Conservation (phyloP, 2,329 filamentous ascomycete genomes). For the Aspergillus piperis region DNA sequence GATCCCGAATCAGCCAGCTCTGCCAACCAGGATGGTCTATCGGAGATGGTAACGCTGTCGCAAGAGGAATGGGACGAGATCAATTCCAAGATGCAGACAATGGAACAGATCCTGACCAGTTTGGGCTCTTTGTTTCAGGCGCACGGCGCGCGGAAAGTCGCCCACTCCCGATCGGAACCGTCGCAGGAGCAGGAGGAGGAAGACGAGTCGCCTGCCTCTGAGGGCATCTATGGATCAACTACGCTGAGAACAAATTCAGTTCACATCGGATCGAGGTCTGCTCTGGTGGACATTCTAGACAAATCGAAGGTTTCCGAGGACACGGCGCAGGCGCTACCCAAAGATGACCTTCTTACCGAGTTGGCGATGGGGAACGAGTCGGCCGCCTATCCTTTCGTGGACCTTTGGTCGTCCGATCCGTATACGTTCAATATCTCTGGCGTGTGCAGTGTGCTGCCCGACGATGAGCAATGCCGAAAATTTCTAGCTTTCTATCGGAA, state of each 20-base stretch:
- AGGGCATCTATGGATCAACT: conserved; percentile 34
- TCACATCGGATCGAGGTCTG: conserved; percentile 60
- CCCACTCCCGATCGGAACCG: conserved; percentile 15
- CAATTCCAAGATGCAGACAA: conserved; percentile 36
- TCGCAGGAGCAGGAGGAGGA: conserved; percentile 14
- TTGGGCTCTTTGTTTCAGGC: conserved; percentile 33
- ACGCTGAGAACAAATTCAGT: conserved; percentile 53
- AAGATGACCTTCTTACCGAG: conserved; percentile 60
- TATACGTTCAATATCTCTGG: conserved; percentile 57
- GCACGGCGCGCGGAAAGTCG: conserved; percentile 25
- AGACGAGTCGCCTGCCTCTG: conserved; percentile 24
- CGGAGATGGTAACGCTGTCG: conserved; percentile 34
- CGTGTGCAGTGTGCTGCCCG: conserved; percentile 57
- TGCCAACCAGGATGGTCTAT: conserved; percentile 20
- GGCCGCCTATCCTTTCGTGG: conserved; percentile 62
- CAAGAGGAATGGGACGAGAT: conserved; percentile 40
- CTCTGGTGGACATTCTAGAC: conserved; percentile 58
- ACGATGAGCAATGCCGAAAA: conserved; percentile 52
- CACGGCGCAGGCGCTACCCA: conserved; percentile 53
- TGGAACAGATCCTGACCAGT: conserved; percentile 38
- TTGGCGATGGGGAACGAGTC: conserved; percentile 63
- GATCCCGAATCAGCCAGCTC: conserved; percentile 13
- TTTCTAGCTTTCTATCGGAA: conserved; percentile 58
- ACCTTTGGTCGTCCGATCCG: conserved; percentile 63
- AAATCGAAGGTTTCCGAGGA: conserved; percentile 45